Evolutionary conservation across 2,329 filamentous ascomycete genomes (phyloP), one percentile per base, ranked within the genome.

Genomic region (Chrysoporthe puriensis): DNA sequence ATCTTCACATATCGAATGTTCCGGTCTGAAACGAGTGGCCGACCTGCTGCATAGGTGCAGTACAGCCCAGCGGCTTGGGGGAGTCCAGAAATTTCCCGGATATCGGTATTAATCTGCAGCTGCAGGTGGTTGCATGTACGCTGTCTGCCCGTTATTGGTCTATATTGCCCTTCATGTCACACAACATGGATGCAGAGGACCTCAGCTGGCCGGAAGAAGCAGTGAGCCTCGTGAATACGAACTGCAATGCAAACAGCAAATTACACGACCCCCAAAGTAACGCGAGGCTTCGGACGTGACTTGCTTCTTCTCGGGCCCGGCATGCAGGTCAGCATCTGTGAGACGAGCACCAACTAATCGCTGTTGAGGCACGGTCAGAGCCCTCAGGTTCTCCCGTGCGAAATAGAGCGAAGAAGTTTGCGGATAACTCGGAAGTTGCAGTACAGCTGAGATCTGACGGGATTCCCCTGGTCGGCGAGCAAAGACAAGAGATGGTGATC

Each of bases 131-230:
- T 63, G 62, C 48, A 44, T 34, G 9, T 57, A 43, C 21, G 48
- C 40, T 34, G 36, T 14, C 34, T n/a, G 54, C 32, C 54, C 34
- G 6, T 3, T 18, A 57, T 40, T 36, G 54, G 32, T 13, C 32
- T 40, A 16, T 7, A 32, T 21, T 3, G 7, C 21, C 21, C 9
- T 59, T 18, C 11, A 44, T 21, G 62, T 54, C 4, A 26, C 48
- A 63, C 62, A 42, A 34, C 34, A 13, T 43, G 34, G 11, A 56
- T 57, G 62, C 50, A 52, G 48, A 42, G 48, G 52, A 36, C 59
- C 59, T 61, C 32, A 62, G 59, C 59, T 63, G 46, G n/a, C 52
- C 48, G 36, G 48, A 36, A 63, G 62, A 63, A 63, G 48, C 46
- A 63, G 50, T 52, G 32, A 11, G 18, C 14, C 44, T 21, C 8